Evolutionary conservation across 2,329 filamentous ascomycete species (phyloP).

Genomic region (Thelonectria discophora): DNA sequence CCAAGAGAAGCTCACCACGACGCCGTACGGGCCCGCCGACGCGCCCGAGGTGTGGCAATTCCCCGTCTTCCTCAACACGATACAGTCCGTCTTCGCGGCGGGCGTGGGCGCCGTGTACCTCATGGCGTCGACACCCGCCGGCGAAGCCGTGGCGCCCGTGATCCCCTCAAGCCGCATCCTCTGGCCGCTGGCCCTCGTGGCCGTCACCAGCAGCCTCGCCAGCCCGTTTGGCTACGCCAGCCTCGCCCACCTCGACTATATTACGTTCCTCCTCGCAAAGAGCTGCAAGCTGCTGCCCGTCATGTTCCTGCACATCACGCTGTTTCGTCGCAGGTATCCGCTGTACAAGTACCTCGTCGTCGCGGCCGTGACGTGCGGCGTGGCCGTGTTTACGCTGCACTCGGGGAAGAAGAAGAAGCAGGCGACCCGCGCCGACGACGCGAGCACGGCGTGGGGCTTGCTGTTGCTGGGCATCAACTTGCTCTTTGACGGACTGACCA

Average conservation of each 20-base stretch:
- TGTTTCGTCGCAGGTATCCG: constrained; percentile 90
- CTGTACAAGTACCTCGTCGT: constrained; percentile 98
- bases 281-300: constrained; percentile 98
- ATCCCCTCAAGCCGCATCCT: constrained; percentile 82
- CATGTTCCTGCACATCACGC: constrained; percentile 93
- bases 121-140: constrained; percentile 64
- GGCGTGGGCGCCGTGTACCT: constrained; percentile 85
- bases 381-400: constrained; percentile 94
- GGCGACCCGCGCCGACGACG: constrained; percentile 55
- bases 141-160: constrained; percentile 64
- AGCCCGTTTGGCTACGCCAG: constrained; percentile 96
- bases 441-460: constrained; percentile 80
- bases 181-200: constrained; percentile 81
- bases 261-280: constrained; percentile 97
- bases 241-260: constrained; percentile 94
- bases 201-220: constrained; percentile 85
- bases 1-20: constrained; percentile 97
- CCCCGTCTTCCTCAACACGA: constrained; percentile 93
- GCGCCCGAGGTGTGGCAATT: constrained; percentile 85
- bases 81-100: constrained; percentile 91
- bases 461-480: constrained; percentile 88
- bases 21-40: constrained; percentile 74
- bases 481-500: constrained; percentile 94
- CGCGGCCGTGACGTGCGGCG: constrained; percentile 86
- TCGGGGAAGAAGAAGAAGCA: constrained; percentile 67